Evolutionary conservation across 495 filamentous ascomycete species (phyloP).

Genomic region (Penicillium dipodomyicola): DNA sequence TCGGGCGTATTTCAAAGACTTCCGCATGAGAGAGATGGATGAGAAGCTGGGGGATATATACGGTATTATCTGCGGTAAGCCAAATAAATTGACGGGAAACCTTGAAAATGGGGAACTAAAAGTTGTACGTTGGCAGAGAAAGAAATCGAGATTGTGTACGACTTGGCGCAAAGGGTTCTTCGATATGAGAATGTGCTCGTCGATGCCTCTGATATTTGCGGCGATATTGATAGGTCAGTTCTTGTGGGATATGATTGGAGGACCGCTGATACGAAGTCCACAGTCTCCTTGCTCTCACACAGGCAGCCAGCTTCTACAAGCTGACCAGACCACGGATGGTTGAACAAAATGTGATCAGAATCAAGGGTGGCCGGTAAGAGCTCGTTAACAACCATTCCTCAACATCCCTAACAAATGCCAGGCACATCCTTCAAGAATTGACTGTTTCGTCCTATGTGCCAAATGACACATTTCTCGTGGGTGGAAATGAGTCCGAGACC

Average conservation of each 20-base stretch:
- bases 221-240: constrained; percentile 73
- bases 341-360: constrained; percentile 67
- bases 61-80: constrained; percentile 72
- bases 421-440: constrained; percentile 85
- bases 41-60: constrained; percentile 81
- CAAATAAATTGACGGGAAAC: background rate
- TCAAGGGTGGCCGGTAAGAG: constrained; percentile 71
- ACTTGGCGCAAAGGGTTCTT: constrained; percentile 69
- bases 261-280: constrained; percentile 6
- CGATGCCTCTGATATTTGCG: constrained; percentile 69
- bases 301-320: constrained; percentile 73
- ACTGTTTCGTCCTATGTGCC: constrained; percentile 82
- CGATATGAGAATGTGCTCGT: constrained; percentile 66
- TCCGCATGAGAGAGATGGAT: constrained; percentile 80
- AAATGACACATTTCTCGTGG: constrained; percentile 70
- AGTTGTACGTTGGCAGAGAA: constrained; percentile 54
- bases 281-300: constrained; percentile 77
- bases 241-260: background rate
- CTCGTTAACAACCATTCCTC: background rate
- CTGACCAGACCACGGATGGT: constrained; percentile 70
- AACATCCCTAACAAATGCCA: constrained; percentile 29
- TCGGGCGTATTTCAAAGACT: constrained; percentile 83
- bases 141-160: constrained; percentile 86
- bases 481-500: constrained; percentile 44
- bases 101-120: background rate